Percentiles rank a stretch among this genome's conserved stretches.
These are phyloP conservation scores for Metschnikowia similis DNA, from an alignment of 805 yeast genomes.

Conservation along the genomic window DNA sequence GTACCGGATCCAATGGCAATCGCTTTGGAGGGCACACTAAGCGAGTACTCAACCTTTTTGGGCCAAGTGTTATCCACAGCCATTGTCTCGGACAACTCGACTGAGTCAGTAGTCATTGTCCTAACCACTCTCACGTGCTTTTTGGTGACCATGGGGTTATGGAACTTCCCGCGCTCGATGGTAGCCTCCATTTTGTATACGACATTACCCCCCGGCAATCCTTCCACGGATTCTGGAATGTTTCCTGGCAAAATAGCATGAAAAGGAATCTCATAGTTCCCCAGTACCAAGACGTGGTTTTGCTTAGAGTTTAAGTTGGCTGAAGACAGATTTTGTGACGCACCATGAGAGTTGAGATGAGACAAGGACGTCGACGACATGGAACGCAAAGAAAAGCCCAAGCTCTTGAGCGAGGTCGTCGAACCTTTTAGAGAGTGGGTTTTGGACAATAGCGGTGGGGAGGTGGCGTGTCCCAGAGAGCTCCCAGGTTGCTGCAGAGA, in stretches of 20 bases:
- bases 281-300: slow-evolving; percentile 50
- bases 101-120: slow-evolving; percentile 81
- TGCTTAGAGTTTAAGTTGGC: slow-evolving; percentile 24
- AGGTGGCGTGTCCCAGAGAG: background rate
- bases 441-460: slow-evolving; percentile 10
- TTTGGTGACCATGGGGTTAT: slow-evolving; percentile 57
- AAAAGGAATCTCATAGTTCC: slow-evolving; percentile 90
- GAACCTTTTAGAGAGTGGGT: slow-evolving; percentile 36
- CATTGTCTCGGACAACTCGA: slow-evolving; percentile 85
- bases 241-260: slow-evolving; percentile 80
- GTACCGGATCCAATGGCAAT: slow-evolving; percentile 82
- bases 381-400: slow-evolving; percentile 29
- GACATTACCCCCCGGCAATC: slow-evolving; percentile 74
- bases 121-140: slow-evolving; percentile 78
- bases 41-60: slow-evolving; percentile 80
- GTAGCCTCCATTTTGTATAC: slow-evolving; percentile 71
- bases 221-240: slow-evolving; percentile 84
- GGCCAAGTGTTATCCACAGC: slow-evolving; percentile 97
- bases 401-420: slow-evolving; percentile 38
- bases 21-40: slow-evolving; percentile 83
- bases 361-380: slow-evolving; percentile 30
- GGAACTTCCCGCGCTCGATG: slow-evolving; percentile 78
- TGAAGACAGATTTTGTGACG: slow-evolving; percentile 21
- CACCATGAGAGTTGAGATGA: slow-evolving; percentile 9
- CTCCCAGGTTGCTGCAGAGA: slow-evolving; percentile 1